Conservation (phyloP, 2,329 filamentous ascomycete species). For the Sclerotiophoma versabilis region DNA sequence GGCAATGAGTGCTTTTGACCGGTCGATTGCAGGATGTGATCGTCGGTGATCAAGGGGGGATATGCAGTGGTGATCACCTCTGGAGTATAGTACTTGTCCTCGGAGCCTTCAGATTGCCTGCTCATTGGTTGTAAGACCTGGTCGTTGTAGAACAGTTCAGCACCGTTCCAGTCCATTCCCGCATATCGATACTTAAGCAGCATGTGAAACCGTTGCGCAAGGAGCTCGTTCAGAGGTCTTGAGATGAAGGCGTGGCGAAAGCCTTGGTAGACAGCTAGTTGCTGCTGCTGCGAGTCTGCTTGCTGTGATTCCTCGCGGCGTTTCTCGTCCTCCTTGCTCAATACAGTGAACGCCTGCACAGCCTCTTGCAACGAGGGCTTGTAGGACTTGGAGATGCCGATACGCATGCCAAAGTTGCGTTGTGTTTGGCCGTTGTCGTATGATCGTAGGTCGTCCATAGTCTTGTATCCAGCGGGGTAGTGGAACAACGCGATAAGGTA, state of each 20-base stretch:
- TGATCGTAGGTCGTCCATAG: slow-evolving; percentile 61
- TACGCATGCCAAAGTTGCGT: slow-evolving; percentile 63
- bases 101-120: slow-evolving; percentile 39
- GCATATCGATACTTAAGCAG: slow-evolving; percentile 67
- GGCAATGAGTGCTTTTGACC: slow-evolving; percentile 60
- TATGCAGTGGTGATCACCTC: slow-evolving; percentile 46
- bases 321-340: slow-evolving; percentile 43
- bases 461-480: slow-evolving; percentile 68
- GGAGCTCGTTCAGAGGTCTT: slow-evolving; percentile 70
- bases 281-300: slow-evolving; percentile 25
- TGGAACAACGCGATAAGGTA: slow-evolving; percentile 78
- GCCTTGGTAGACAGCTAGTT: slow-evolving; percentile 23
- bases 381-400: slow-evolving; percentile 75
- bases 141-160: slow-evolving; percentile 65
- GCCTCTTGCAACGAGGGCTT: slow-evolving; percentile 70
- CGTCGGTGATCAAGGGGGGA: slow-evolving; percentile 57
- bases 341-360: slow-evolving; percentile 58
- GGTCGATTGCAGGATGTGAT: slow-evolving; percentile 55
- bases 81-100: slow-evolving; percentile 50
- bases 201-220: slow-evolving; percentile 69
- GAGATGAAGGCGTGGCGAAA: slow-evolving; percentile 74
- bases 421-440: slow-evolving; percentile 48
- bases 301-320: slow-evolving; percentile 31
- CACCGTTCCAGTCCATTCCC: slow-evolving; percentile 70
- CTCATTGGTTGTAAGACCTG: slow-evolving; percentile 45